Evolutionary conservation across 2,329 filamentous ascomycete genomes (phyloP), one percentile per base, ranked within the genome.

Genomic region (Cercospora zeina): DNA sequence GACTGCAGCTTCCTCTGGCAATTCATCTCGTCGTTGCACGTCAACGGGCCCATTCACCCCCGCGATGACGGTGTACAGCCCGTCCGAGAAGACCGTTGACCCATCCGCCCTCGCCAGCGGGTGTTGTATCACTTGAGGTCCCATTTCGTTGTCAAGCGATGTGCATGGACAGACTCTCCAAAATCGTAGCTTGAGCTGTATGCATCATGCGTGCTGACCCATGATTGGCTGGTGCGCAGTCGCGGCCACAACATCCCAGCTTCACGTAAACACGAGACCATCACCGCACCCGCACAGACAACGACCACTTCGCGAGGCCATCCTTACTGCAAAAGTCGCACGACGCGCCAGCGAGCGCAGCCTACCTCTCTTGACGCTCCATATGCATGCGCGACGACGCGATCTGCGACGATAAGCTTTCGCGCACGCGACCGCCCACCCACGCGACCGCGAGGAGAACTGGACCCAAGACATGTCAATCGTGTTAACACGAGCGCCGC

Each of bases 31-130:
- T 71, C 93, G 86, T 69, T 87, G 87, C 14, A 93, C 91, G 79
- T 99, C 95, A 68, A 97, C 86, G 14, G 95, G 95, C 0, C 93
- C 95, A 77, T 96, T 97, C 68, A 96, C 91, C 13, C 91, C 88
- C 60, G 89, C 90, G 58, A 96, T 85, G 67, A 97, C 84, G 49
- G 87, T 88, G 77, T 92, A 96, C 54, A 91, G 90, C 61, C 85
- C 82, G 70, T 87, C 83, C 1, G 89, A 86, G 74, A 91, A 92
- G 9, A 86, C 88, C 10, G 89, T 89, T 53, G 91, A 96, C 65
- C 91, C 91, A 74, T 96, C 90, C 27, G 90, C 84, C 65, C 87
- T 88, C 63, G 85, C 82, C 2, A 96, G 82, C 62, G 78, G 74
- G 37, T 73, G 71, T 51, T 69, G 76, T 70, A 53, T 75, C 67